A percentile compares a stretch with the other conserved stretches of the same genome.
These are phyloP conservation scores for Tolypocladium ophioglossoides DNA, from an alignment of 2,329 filamentous ascomycete species.

Conservation along the genomic window DNA sequence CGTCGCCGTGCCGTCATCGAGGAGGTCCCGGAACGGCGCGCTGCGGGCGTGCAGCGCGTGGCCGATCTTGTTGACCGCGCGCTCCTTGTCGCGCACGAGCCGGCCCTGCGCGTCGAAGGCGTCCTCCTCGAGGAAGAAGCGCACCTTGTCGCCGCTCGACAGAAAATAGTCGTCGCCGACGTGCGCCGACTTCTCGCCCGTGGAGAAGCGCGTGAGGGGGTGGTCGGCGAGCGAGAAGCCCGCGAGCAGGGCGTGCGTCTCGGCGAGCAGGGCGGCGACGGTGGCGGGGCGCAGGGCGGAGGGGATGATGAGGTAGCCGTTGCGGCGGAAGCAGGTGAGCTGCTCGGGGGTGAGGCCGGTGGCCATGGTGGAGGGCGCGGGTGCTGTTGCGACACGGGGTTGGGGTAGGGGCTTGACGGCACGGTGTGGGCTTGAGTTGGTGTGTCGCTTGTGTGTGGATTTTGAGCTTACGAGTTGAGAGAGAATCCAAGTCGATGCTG, in stretches of 20 bases:
- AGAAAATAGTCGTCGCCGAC: conserved; percentile 95
- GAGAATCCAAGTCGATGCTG: too few relatives aligned
- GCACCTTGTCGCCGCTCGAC: conserved; percentile 76
- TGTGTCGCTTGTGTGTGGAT: not conserved
- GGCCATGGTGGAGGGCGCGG: conserved; percentile 8
- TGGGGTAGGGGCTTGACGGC: not conserved
- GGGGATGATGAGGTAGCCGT: conserved; percentile 87
- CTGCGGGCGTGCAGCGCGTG: conserved; percentile 65
- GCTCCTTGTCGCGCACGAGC: conserved; percentile 68
- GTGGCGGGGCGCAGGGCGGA: conserved; percentile 59
- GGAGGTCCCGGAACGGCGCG: conserved; percentile 50
- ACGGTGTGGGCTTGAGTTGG: too few relatives aligned
- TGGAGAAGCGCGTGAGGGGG: conserved; percentile 89
- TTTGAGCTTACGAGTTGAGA: too few relatives aligned
- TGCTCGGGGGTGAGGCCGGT: conserved; percentile 61
- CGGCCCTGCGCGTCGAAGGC: conserved; percentile 59
- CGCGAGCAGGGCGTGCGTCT: conserved; percentile 65
- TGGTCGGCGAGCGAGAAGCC: conserved; percentile 72
- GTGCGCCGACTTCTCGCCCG: conserved; percentile 64
- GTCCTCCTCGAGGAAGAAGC: conserved; percentile 96
- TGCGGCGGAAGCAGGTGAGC: conserved; percentile 59
- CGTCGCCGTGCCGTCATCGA: conserved; percentile 34
- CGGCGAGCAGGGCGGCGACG: conserved; percentile 56
- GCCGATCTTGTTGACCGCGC: conserved; percentile 83
- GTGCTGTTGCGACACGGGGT: not conserved